phyloP scores from a whole-genome alignment of 257 asterid genomes.

The Solanum stenotomum region DNA sequence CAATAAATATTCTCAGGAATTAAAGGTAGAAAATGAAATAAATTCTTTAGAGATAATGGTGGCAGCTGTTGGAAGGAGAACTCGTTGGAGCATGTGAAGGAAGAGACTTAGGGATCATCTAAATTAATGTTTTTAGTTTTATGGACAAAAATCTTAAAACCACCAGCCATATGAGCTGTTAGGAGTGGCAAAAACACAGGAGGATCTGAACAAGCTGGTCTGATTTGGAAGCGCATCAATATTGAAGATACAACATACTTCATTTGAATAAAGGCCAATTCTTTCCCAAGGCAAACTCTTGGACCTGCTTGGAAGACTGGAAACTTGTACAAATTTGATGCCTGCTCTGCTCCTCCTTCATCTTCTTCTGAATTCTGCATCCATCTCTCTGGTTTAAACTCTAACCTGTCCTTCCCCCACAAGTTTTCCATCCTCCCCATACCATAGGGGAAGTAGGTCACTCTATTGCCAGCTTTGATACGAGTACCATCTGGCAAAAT shows the following conservation, averaged over 20 bases:
- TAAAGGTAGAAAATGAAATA: background rate
- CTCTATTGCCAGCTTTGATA: slow-evolving; percentile 46
- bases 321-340: slow-evolving; percentile 42
- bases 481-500: slow-evolving; percentile 38
- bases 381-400: slow-evolving; percentile 65
- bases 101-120: background rate
- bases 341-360: slow-evolving; percentile 12
- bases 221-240: slow-evolving; percentile 31
- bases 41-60: background rate
- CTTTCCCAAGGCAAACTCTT: slow-evolving; percentile 61
- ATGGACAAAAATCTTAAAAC: slow-evolving; percentile 37
- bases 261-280: slow-evolving; percentile 70
- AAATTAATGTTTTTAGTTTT: slow-evolving; percentile 2
- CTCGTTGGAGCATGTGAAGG: background rate
- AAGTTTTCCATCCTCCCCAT: slow-evolving; percentile 67
- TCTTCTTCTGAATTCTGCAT: slow-evolving; percentile 14
- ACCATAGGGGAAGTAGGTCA: slow-evolving; percentile 71
- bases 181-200: slow-evolving; percentile 62
- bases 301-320: slow-evolving; percentile 86
- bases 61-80: background rate
- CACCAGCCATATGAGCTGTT: slow-evolving; percentile 77
- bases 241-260: slow-evolving; percentile 47
- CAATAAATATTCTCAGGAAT: background rate
- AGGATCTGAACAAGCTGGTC: slow-evolving; percentile 18
- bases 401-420: slow-evolving; percentile 63